A percentile compares a stretch with the other conserved stretches of the same genome.
phyloP scores from a whole-genome alignment of 1,284 basidiomycete genomes.

The Leccinum griseonigrum region DNA sequence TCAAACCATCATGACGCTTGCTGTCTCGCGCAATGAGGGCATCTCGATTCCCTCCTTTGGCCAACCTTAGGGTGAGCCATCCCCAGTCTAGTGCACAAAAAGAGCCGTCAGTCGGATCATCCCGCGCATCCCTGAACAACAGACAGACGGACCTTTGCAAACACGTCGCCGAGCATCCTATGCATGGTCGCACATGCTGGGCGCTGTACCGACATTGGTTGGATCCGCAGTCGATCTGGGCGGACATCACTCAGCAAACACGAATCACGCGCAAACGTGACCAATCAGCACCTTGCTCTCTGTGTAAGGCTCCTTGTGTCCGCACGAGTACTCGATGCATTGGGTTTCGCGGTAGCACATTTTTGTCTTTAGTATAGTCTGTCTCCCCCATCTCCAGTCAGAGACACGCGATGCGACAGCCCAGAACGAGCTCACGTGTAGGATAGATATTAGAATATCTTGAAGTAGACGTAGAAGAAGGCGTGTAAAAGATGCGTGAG shows the following conservation, averaged over 20 bases:
- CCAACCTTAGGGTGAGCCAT: conserved; percentile 21
- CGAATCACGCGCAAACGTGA: neutral
- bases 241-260: conserved; percentile 21
- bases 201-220: conserved; percentile 40
- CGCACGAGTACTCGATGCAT: conserved; percentile 22
- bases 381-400: conserved; percentile 14
- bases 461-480: conserved; percentile 7
- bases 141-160: conserved; percentile 31
- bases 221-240: conserved; percentile 40
- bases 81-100: conserved; percentile 19
- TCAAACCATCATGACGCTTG: conserved; percentile 11
- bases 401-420: conserved; percentile 4
- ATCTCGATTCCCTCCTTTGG: conserved; percentile 18
- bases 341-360: conserved; percentile 33
- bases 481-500: conserved; percentile 1
- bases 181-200: conserved; percentile 33
- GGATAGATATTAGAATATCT: conserved; percentile 24
- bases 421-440: conserved; percentile 16
- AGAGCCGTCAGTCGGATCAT: conserved; percentile 9
- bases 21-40: conserved; percentile 23
- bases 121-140: neutral
- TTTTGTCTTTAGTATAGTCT: conserved; percentile 11
- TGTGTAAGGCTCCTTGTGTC: conserved; percentile 25
- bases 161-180: conserved; percentile 36
- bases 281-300: conserved; percentile 27